Evolutionary conservation across 2,329 filamentous ascomycete genomes (phyloP), one percentile per base, ranked within the genome.

Genomic region (Ophidiomyces ophidiicola): DNA sequence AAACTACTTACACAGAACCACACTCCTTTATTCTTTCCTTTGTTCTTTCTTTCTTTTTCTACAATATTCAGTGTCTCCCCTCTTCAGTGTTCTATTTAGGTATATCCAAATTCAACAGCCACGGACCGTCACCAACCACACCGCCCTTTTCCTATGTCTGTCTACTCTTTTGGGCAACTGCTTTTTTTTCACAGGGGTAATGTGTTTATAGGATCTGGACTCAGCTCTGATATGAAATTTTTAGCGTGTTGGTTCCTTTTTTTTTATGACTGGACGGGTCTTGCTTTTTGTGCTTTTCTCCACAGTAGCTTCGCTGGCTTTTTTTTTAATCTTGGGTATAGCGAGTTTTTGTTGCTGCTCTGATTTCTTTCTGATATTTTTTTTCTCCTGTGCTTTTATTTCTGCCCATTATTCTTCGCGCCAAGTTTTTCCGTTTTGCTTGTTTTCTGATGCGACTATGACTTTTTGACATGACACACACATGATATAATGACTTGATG

Each of bases 141-240:
- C n/a, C n/a, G n/a, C n/a, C n/a, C n/a, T n/a, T n/a, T n/a, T n/a
- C n/a, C n/a, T n/a, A n/a, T n/a, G n/a, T n/a, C n/a, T n/a, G n/a
- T n/a, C n/a, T n/a, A n/a, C n/a, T n/a, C n/a, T n/a, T n/a, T n/a
- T n/a, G n/a, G n/a, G n/a, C n/a, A n/a, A n/a, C n/a, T n/a, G n/a
- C n/a, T n/a, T n/a, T n/a, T n/a, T n/a, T n/a, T n/a, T n/a, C n/a
- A n/a, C n/a, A n/a, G n/a, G n/a, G n/a, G n/a, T 30, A 19, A 35
- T 41, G 38, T 36, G 24, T 14, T 23, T 36, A 41, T 41, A 41
- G 24, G 25, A 35, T 41, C n/a, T 31, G 38, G 18, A 41, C 38
- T 41, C 32, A 24, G 36, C 38, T 41, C 38, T 35, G 29, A n/a
- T 29, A 21, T 33, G 37, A 21, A 11, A 7, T n/a, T n/a, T 19